Base-by-base conservation (phyloP, 345 rosid species). In the Bruguiera sexangula region DNA sequence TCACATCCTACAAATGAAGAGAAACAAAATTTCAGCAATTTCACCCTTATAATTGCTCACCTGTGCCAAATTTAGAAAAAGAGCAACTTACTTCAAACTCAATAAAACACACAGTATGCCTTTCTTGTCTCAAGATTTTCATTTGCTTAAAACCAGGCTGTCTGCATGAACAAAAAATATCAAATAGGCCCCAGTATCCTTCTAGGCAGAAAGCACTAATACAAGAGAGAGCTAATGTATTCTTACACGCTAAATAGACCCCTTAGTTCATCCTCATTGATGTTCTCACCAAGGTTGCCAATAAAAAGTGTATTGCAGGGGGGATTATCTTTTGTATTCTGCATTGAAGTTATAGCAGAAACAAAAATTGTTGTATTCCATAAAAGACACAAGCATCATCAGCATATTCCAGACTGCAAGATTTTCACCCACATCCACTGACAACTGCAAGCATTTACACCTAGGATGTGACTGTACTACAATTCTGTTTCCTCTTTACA, bases 131-230 rank as follows among this genome's bases (percentile, higher is more conserved):
- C 78, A 95, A 75, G 66, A 95, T 66, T 76, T 92, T 95, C 99
- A 95, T 92, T 82, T 95, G 99, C 86, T 90, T 95, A 80, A 90
- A 92, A 76, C 99, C 98, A 76, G 96, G 91, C 83, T 95, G 98
- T 71, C 99, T 95, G 88, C 81, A 82, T 71, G 67, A 73, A 61
- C 62, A 60, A 75, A 53, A 69, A 67, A 56, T 37, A 72, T 37
- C 52, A 79, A 71, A 76, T 34, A 26, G 69, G 32, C 62, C 29
- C 67, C 19, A 67, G 62, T 16, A 65, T 29, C 60, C 75, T 58
- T 51, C 31, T 57, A 52, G 56, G 60, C 26, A 60, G 37, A 19
- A 26, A 54, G 30, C 78, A 69, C 50, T 46, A 34, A 21, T 3
- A 16, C 64, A 36, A 72, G 63, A 31, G 19, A 76, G 58, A 55